phyloP scores from a whole-genome alignment of 2,329 filamentous ascomycete species.

The Cladosporium sp. region DNA sequence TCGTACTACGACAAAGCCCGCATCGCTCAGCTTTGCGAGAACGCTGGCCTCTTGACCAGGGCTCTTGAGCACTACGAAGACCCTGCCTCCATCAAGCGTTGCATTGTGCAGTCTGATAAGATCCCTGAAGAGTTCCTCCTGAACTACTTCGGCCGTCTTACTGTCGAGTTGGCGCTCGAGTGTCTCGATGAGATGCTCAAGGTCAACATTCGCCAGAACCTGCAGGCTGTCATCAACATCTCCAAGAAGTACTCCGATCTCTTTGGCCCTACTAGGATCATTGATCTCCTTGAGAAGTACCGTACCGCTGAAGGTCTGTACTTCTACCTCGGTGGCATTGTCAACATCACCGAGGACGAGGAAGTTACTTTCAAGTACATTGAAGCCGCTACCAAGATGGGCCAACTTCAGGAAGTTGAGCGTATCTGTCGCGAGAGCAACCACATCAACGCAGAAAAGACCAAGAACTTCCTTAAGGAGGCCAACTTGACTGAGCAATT shows the following conservation, averaged over 20 bases:
- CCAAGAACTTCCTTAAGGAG: slow-evolving; percentile 99
- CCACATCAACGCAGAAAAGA: slow-evolving; percentile 85
- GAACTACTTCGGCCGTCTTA: slow-evolving; percentile 88
- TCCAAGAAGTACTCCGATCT: slow-evolving; percentile 98
- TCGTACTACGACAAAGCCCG: slow-evolving; percentile 90
- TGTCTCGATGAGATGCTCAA: slow-evolving; percentile 96
- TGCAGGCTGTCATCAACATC: slow-evolving; percentile 90
- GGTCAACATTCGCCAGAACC: slow-evolving; percentile 91
- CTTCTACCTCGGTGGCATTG: slow-evolving; percentile 96
- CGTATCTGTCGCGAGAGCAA: slow-evolving; percentile 91
- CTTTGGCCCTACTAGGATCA: slow-evolving; percentile 78
- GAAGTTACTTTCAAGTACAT: slow-evolving; percentile 99
- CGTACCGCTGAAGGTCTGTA: slow-evolving; percentile 94
- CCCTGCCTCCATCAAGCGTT: slow-evolving; percentile 81
- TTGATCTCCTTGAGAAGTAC: slow-evolving; percentile 95
- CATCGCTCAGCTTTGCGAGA: slow-evolving; percentile 87
- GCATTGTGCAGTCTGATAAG: slow-evolving; percentile 79
- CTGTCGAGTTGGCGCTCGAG: slow-evolving; percentile 90
- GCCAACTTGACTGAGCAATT: slow-evolving; percentile 87
- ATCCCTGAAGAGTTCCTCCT: slow-evolving; percentile 88
- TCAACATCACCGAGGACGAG: slow-evolving; percentile 90
- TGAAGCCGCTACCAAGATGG: slow-evolving; percentile 89
- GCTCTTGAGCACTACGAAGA: slow-evolving; percentile 95
- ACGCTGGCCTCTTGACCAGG: slow-evolving; percentile 67
- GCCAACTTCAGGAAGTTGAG: slow-evolving; percentile 92